Base-by-base conservation (phyloP, 164 flowering plant genomes). In the Taxillus chinensis region DNA sequence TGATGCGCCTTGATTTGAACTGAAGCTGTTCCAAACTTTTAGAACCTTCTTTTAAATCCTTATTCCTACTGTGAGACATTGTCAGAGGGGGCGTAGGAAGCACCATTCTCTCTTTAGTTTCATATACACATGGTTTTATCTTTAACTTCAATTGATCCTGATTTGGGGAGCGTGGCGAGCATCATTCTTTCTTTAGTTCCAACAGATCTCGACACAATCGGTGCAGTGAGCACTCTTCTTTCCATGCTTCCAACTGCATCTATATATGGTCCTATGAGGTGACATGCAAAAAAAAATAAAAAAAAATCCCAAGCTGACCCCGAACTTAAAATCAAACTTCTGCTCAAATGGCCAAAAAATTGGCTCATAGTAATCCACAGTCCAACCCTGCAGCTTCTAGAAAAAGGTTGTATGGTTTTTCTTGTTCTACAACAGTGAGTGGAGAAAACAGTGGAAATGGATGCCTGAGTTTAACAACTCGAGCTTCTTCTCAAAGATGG, bases 271-370 rank as follows among this genome's bases (percentile, higher is more conserved):
- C 50, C 54, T 76, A 10, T 67, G 69, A 38, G 82, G 82, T 7
- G 85, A 81, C 48, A 73, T 74, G 57, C 67, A 38, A n/a, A n/a
- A n/a, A n/a, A n/a, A n/a, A n/a, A n/a, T n/a, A n/a, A n/a, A 39
- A 78, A 76, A 11, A 39, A 49, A 38, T 68, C 70, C 69, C 70
- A 66, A 3, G 57, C 41, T 5, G 45, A 52, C 13, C 67, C 70
- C 2, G 76, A 64, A 9, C 27, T 57, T 75, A n/a, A 74, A 77
- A 59, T 68, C 62, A 27, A 60, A 58, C 50, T 71, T 63, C 55
- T 16, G 46, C 12, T 79, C 73, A 7, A 61, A 72, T 56, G 85
- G 85, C 85, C 83, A 79, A 68, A 81, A 81, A 41, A 81, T 70
- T 15, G 83, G 83, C 17, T 62, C 79, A 41, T 72, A 70, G 3